Conservation (phyloP, 805 yeast genomes). For the Candida sphagnicola region DNA sequence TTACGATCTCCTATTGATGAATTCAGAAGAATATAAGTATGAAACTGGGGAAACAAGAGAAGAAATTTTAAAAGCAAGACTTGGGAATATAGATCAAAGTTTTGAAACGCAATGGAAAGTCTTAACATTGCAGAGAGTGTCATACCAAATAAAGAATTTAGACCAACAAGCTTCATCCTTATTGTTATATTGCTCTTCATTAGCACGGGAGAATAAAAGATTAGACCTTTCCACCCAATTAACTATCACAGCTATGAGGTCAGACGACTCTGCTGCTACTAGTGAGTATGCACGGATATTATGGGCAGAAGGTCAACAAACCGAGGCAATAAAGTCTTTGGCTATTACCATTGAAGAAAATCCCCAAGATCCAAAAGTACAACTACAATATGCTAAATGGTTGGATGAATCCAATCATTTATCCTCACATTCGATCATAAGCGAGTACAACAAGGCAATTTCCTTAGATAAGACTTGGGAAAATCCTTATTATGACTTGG, state of each 20-base stretch:
- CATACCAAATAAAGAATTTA: slow-evolving; percentile 16
- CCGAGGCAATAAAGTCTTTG: slow-evolving; percentile 73
- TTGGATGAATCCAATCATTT: slow-evolving; percentile 81
- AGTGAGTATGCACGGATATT: slow-evolving; percentile 75
- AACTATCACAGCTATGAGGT: slow-evolving; percentile 55
- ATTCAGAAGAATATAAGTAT: slow-evolving; percentile 10
- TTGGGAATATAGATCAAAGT: slow-evolving; percentile 34
- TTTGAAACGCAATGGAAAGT: slow-evolving; percentile 60
- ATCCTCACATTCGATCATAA: slow-evolving; percentile 66
- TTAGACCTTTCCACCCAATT: slow-evolving; percentile 69
- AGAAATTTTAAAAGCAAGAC: slow-evolving; percentile 23
- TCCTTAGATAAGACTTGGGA: slow-evolving; percentile 60
- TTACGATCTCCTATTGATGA: slow-evolving; percentile 29
- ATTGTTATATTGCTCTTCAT: slow-evolving; percentile 55
- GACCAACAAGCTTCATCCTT: slow-evolving; percentile 43
- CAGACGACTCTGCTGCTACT: slow-evolving; percentile 45
- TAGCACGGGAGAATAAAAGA: slow-evolving; percentile 65
- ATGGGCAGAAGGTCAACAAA: slow-evolving; percentile 87
- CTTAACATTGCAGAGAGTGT: slow-evolving; percentile 56
- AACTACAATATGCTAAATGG: slow-evolving; percentile 84
- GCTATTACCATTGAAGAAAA: slow-evolving; percentile 5
- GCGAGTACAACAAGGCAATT: slow-evolving; percentile 61
- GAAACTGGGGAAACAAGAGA: slow-evolving; percentile 3
- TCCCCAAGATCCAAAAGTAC: slow-evolving; percentile 39
- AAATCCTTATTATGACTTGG: slow-evolving; percentile 75